phyloP scores from a whole-genome alignment of 192 early-diverging fungal species.

The Spizellomyces punctatus region DNA sequence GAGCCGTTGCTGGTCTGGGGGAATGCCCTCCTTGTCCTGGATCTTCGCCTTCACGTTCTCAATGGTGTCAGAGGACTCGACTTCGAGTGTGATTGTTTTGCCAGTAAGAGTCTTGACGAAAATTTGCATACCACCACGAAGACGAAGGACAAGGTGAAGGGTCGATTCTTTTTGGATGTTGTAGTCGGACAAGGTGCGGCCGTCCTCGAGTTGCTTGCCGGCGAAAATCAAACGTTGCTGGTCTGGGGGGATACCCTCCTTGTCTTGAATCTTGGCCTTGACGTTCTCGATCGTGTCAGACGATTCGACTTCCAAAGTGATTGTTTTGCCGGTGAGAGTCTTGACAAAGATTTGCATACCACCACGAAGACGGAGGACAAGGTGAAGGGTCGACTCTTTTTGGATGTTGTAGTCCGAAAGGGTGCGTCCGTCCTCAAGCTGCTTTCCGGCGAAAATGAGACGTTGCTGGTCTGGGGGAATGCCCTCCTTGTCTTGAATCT shows the following conservation, averaged over 20 bases:
- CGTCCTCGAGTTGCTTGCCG: constrained; percentile 80
- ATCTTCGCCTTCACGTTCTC: constrained; percentile 72
- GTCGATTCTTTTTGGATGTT: constrained; percentile 74
- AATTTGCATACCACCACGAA: constrained; percentile 67
- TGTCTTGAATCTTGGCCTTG: constrained; percentile 61
- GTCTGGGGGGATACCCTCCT: constrained; percentile 74
- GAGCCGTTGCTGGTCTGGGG: constrained; percentile 77
- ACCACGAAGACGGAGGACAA: constrained; percentile 61
- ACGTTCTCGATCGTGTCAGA: constrained; percentile 78
- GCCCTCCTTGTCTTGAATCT: constrained; percentile 53
- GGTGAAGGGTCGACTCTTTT: constrained; percentile 71
- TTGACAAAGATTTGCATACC: constrained; percentile 81
- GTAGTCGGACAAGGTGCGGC: constrained; percentile 59
- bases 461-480: constrained; percentile 82
- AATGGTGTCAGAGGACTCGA: constrained; percentile 78
- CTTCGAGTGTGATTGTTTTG: constrained; percentile 81
- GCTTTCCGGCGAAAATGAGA: constrained; percentile 79
- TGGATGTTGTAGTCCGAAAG: constrained; percentile 63
- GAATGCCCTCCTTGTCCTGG: constrained; percentile 62
- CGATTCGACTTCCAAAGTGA: constrained; percentile 71
- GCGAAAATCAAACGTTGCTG: constrained; percentile 82
- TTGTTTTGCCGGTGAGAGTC: constrained; percentile 92
- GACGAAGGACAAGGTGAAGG: constrained; percentile 69
- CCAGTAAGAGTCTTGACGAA: constrained; percentile 90
- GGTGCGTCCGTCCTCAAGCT: constrained; percentile 74